A percentile compares a stretch with the other conserved stretches of the same genome.
These are phyloP conservation scores for Decorospora gaudefroyi DNA, from an alignment of 2,329 filamentous ascomycete species.

Conservation along the genomic window DNA sequence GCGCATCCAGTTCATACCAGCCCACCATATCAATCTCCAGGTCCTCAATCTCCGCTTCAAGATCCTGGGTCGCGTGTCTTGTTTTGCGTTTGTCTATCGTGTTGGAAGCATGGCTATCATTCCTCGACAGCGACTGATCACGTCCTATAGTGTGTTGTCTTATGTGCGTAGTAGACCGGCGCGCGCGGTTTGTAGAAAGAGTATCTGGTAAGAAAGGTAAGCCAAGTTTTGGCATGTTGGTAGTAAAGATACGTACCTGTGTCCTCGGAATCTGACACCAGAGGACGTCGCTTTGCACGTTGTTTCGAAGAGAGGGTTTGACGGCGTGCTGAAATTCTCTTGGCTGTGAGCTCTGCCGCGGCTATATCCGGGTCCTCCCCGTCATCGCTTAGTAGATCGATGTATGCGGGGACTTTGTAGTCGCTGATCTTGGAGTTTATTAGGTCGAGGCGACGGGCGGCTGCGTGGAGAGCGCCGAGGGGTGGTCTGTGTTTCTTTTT, in stretches of 20 bases:
- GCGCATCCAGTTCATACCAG: not conserved
- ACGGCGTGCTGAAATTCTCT: too few relatives aligned
- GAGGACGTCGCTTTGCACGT: too few relatives aligned
- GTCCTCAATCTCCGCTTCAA: not conserved
- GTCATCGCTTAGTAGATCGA: not conserved
- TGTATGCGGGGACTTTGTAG: not conserved
- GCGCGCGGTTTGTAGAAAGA: too few relatives aligned
- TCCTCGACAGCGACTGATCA: not conserved
- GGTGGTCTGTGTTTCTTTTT: not conserved
- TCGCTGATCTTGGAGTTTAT: not conserved
- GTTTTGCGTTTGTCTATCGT: not conserved
- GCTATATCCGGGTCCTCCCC: not conserved
- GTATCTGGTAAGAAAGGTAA: too few relatives aligned
- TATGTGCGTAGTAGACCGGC: too few relatives aligned
- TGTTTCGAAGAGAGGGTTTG: too few relatives aligned
- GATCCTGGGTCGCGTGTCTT: not conserved
- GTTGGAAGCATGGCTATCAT: not conserved
- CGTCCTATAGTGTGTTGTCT: too few relatives aligned
- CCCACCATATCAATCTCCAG: conserved; percentile 6
- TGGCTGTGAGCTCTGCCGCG: accelerated
- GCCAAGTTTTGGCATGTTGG: too few relatives aligned
- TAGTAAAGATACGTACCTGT: too few relatives aligned
- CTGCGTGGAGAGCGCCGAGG: not conserved
- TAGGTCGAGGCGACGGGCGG: not conserved
- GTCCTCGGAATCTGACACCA: too few relatives aligned